These are phyloP conservation scores for Chaetomium sp. DNA, from an alignment of 2,329 filamentous ascomycete genomes.

Conservation along the genomic window DNA sequence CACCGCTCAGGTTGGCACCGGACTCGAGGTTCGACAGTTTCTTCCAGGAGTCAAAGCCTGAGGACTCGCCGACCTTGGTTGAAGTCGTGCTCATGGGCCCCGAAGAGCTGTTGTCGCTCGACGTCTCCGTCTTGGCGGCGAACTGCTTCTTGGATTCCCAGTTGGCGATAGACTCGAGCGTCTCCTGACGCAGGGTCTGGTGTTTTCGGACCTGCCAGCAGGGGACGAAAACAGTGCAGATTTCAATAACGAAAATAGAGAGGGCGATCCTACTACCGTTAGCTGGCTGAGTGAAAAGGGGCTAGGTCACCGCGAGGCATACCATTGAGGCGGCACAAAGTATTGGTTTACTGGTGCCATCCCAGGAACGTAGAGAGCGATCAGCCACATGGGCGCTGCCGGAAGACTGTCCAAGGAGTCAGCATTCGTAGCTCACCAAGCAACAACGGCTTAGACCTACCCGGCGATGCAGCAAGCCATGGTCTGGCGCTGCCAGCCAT, in stretches of 20 bases:
- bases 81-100: slow-evolving; percentile 36
- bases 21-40: slow-evolving; percentile 45
- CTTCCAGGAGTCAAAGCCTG: slow-evolving; percentile 34
- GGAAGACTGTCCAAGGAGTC: slow-evolving; percentile 51
- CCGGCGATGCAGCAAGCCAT: slow-evolving; percentile 53
- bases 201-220: slow-evolving; percentile 58
- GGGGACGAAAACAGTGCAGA: slow-evolving; percentile 65
- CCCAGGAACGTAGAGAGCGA: slow-evolving; percentile 56
- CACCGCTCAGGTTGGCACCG: slow-evolving; percentile 27
- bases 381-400: slow-evolving; percentile 68
- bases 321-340: slow-evolving; percentile 66
- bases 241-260: slow-evolving; percentile 64
- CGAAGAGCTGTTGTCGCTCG: slow-evolving; percentile 13
- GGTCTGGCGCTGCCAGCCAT: slow-evolving; percentile 67
- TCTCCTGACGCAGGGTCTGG: slow-evolving; percentile 50
- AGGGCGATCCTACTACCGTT: slow-evolving; percentile 52
- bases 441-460: slow-evolving; percentile 35
- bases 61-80: slow-evolving; percentile 37
- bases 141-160: slow-evolving; percentile 50
- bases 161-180: slow-evolving; percentile 51
- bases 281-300: slow-evolving; percentile 31
- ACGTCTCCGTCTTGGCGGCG: slow-evolving; percentile 13
- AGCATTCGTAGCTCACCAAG: background rate
- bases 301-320: slow-evolving; percentile 34
- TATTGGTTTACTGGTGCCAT: slow-evolving; percentile 56